Base-by-base conservation (phyloP, 2,329 filamentous ascomycete species). In the Pseudocercospora vitis region DNA sequence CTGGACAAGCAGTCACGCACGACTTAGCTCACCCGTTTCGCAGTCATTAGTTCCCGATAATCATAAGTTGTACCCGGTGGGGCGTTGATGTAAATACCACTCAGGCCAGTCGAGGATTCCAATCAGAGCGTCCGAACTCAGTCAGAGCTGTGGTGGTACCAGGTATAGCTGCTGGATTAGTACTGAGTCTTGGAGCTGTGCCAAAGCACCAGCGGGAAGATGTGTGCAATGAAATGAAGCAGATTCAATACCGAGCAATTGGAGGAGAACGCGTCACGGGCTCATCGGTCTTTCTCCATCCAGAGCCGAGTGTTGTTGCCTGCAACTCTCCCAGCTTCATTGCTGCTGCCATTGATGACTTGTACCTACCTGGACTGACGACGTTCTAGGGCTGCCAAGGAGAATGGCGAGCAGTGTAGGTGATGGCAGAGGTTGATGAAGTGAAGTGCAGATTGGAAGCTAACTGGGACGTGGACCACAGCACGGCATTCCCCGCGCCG, bases 401-500 rank as follows among this genome's bases (percentile, higher is more conserved):
- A 9, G 37, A 12, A 42, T 42, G 37, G 37, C 37, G n/a, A 42
- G 37, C 35, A 57, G 55, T 48, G 55, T 57, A 53, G 37, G 55
- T 57, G 16, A n/a, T 18, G 4, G 3, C 2, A 19, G 18, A n/a
- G 11, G 14, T 23, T 37, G 45, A 32, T 32, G 54, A 21, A 40
- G 53, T 48, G 46, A 50, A 46, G 37, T 47, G 50, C 35, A 55
- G 39, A 24, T 18, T 23, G 7, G 33, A 45, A 42, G 49, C 37
- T 33, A 53, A 26, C 26, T 28, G 40, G n/a, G 53, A 44, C 24
- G 48, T 32, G 55, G 59, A 63, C 56, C 59, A 57, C 74, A 96
- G 90, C 91, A 96, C 81, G 90, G 89, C 69, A 81, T 95, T 71
- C 82, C 88, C 66, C 88, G 91, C 52, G 68, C 64, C 32, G 79